These are phyloP conservation scores for Clitoria ternatea DNA, from an alignment of 306 rosid species.

Conservation along the genomic window DNA sequence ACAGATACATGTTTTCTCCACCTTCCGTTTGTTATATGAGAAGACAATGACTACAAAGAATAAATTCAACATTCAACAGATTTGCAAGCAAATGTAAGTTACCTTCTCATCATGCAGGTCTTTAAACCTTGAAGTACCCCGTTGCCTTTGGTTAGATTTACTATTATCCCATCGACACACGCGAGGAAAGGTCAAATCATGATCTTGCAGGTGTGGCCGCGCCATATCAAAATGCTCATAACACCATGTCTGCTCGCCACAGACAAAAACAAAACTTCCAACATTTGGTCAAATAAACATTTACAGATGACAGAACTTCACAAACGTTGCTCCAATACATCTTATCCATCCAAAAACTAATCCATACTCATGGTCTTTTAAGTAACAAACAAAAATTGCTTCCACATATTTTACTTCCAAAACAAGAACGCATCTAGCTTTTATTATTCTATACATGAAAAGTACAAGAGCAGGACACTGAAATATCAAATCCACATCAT, in stretches of 20 bases:
- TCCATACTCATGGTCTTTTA: neutral
- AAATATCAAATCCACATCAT: neutral
- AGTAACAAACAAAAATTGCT: neutral
- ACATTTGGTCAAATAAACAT: neutral
- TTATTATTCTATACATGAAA: neutral
- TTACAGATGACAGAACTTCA: neutral
- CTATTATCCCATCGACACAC: conserved; percentile 51
- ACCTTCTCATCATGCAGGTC: conserved; percentile 49
- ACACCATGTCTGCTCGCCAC: conserved; percentile 49
- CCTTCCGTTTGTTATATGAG: neutral
- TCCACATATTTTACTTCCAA: neutral
- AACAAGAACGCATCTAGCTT: neutral
- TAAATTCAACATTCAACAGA: neutral
- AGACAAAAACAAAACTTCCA: neutral
- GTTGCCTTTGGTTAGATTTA: conserved; percentile 37
- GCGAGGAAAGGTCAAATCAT: conserved; percentile 45
- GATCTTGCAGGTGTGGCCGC: conserved; percentile 39
- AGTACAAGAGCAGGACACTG: neutral
- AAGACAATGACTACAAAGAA: neutral
- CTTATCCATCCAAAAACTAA: neutral
- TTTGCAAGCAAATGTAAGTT: conserved; percentile 12
- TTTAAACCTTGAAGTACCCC: conserved; percentile 40
- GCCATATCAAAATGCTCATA: conserved; percentile 62
- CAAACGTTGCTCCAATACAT: neutral
- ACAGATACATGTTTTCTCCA: neutral